A percentile compares a stretch with the other conserved stretches of the same genome.
Evolutionary conservation across 805 yeast genomes (phyloP).

Genomic region (Starmerella ratchasimensis): DNA sequence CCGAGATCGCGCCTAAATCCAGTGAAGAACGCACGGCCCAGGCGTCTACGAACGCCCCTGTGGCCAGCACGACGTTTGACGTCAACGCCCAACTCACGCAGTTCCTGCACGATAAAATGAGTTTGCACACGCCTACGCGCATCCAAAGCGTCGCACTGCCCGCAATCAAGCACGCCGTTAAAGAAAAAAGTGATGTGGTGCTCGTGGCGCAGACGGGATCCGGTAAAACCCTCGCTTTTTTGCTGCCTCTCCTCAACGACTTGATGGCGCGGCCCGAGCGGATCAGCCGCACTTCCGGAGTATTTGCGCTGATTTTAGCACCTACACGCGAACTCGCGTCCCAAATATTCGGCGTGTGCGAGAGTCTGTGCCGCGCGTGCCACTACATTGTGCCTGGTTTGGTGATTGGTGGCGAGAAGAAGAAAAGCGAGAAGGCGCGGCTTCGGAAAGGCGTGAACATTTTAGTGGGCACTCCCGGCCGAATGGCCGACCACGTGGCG

Average conservation of each 20-base stretch:
- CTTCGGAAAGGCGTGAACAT: slow-evolving; percentile 90
- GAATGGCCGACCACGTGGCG: slow-evolving; percentile 86
- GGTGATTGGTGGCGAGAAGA: slow-evolving; percentile 96
- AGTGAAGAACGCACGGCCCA: neutral
- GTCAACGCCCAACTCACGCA: slow-evolving; percentile 6
- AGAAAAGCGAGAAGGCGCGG: slow-evolving; percentile 91
- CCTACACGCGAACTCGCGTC: slow-evolving; percentile 93
- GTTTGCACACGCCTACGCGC: slow-evolving; percentile 49
- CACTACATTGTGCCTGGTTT: slow-evolving; percentile 89
- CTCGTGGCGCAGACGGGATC: slow-evolving; percentile 98
- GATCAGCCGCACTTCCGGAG: slow-evolving; percentile 37
- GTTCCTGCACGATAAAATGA: slow-evolving; percentile 9
- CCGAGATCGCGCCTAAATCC: slow-evolving; percentile 30
- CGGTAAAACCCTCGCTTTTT: slow-evolving; percentile 85
- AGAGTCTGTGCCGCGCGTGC: slow-evolving; percentile 56
- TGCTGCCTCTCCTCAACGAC: slow-evolving; percentile 66
- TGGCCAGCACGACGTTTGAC: slow-evolving; percentile 33
- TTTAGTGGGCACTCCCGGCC: slow-evolving; percentile 95
- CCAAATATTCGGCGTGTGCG: slow-evolving; percentile 75
- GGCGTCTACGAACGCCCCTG: slow-evolving; percentile 64
- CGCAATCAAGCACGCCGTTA: slow-evolving; percentile 27
- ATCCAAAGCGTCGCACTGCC: slow-evolving; percentile 79
- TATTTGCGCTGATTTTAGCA: slow-evolving; percentile 75
- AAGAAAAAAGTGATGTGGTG: slow-evolving; percentile 49
- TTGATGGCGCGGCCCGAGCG: slow-evolving; percentile 38